Base-by-base conservation (phyloP, 2,329 filamentous ascomycete genomes). In the Malbranchea zuffiana region DNA sequence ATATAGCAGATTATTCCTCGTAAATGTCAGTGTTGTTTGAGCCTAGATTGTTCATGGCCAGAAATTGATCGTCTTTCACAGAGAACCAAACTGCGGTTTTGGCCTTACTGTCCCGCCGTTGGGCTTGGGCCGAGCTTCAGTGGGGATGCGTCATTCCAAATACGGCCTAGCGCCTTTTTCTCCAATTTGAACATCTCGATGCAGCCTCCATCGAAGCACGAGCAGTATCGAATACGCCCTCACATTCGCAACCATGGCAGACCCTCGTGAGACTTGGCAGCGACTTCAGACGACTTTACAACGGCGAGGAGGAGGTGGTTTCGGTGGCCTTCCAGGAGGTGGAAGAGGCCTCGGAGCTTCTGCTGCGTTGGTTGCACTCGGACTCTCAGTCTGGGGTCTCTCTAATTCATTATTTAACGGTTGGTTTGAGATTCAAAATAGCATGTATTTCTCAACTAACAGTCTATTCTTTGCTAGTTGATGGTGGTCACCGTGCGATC, bases 401-500 rank as follows among this genome's bases (percentile, higher is more conserved):
- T 65, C 62, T 27, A 78, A 78, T 59, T 70, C 76, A 32, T 68
- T 81, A 5, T 81, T 80, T 63, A 81, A 80, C 66, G 76, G 75
- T 78, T 60, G 45, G 53, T 10, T 4, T 12, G 11, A 11, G 24
- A 40, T 32, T 42, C 47, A 5, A 32, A 27, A 20, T 13, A 28
- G 11, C 23, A 21, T 29, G 25, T 17, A 17, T 6, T 7, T 13
- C 15, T 27, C 10, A 16, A 4, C 32, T 50, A 39, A 47, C 47
- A 47, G 38, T 39, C 13, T 6, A 5, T 39, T 20, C 11, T 28
- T 18, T 40, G 34, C 37, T 44, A 78, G 90, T 98, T 53, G 90
- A 98, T 57, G 90, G 90, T 79, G 90, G 90, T 67, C 90, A 96
- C 65, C 80, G 90, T 58, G 90, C 90, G 48, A 98, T 98, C 74